These are phyloP conservation scores for Camellia sinensis DNA, from an alignment of 148 eudicot genomes.

Conservation along the genomic window DNA sequence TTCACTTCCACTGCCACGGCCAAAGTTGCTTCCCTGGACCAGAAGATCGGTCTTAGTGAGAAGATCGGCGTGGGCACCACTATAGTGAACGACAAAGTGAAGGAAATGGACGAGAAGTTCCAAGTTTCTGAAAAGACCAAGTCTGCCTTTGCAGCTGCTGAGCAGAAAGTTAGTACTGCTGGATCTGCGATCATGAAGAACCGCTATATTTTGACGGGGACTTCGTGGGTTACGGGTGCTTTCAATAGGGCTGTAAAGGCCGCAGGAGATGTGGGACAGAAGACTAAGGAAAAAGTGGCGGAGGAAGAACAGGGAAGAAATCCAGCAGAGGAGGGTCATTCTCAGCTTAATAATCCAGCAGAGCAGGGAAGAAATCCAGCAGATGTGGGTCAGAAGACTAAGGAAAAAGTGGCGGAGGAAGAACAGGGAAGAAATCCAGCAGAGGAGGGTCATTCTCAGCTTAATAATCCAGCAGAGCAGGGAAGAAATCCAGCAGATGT, in stretches of 20 bases:
- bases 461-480: no score
- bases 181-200: slow-evolving; percentile 92
- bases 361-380: slow-evolving; percentile 49
- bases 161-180: slow-evolving; percentile 78
- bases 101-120: slow-evolving; percentile 81
- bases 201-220: slow-evolving; percentile 73
- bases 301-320: slow-evolving; percentile 53
- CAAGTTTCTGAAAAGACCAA: slow-evolving; percentile 89
- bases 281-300: slow-evolving; percentile 64
- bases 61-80: slow-evolving; percentile 63
- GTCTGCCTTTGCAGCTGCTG: slow-evolving; percentile 71
- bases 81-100: slow-evolving; percentile 74
- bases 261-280: slow-evolving; percentile 75
- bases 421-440: slow-evolving; percentile 41
- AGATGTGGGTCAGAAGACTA: slow-evolving; percentile 70
- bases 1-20: slow-evolving; percentile 79
- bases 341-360: slow-evolving; percentile 23
- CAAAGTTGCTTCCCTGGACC: slow-evolving; percentile 71
- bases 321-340: slow-evolving; percentile 41
- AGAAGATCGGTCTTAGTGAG: slow-evolving; percentile 74
- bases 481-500: no score
- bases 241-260: slow-evolving; percentile 69
- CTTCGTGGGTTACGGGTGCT: slow-evolving; percentile 90
- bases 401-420: slow-evolving; percentile 65
- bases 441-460: slow-evolving; percentile 45